Evolutionary conservation across 495 filamentous ascomycete species (phyloP), one percentile per base, ranked within the genome.

Genomic region (Podospora didyma): DNA sequence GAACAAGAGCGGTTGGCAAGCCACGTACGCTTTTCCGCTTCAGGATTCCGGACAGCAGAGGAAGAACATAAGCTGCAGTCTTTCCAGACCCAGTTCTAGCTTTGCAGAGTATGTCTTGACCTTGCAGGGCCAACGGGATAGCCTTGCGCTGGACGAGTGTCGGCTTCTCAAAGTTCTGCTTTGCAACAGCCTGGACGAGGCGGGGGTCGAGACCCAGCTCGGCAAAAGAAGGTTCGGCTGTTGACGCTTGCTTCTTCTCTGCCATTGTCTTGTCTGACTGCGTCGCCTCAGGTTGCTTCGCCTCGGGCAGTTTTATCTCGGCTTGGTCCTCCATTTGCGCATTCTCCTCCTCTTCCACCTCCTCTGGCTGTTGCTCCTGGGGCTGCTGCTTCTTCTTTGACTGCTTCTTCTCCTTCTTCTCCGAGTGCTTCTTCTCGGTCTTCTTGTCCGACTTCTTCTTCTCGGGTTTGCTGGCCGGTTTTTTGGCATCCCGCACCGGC

Each of bases 51-150:
- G 96, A 87, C 39, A 97, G 72, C 39, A 96, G 80, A 1, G 94
- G 94, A 23, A 97, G 80, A n/a, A 96, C 77, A 72, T 98, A 98
- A 50, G 94, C 94, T n/a, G 89, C 89, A 5, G 94, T 98, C 75
- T 98, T 98, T 46, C 94, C 93, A 19, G 91, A 94, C 24, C 92
- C 92, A 19, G 92, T 97, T 72, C 91, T 94, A 42, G 93, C 88
- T 61, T 89, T 89, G 50, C 90, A 90, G 45, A 97, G 73, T 54
- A 98, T 86, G 79, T 97, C 92, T 65, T 88, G 88, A 17, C 94
- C 94, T 56, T 90, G 85, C n/a, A 97, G 76, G 24, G 90, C 89
- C 45, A 97, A 73, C 7, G 94, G 95, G 62, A 98, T 96, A 5
- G 88, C 89, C 69, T 87, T 87, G 14, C 84, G 78, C 71, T 98